A percentile compares a stretch with the other conserved stretches of the same genome.
Conservation (phyloP, 2,329 filamentous ascomycete species). For the Chrysosporium queenslandicum region DNA sequence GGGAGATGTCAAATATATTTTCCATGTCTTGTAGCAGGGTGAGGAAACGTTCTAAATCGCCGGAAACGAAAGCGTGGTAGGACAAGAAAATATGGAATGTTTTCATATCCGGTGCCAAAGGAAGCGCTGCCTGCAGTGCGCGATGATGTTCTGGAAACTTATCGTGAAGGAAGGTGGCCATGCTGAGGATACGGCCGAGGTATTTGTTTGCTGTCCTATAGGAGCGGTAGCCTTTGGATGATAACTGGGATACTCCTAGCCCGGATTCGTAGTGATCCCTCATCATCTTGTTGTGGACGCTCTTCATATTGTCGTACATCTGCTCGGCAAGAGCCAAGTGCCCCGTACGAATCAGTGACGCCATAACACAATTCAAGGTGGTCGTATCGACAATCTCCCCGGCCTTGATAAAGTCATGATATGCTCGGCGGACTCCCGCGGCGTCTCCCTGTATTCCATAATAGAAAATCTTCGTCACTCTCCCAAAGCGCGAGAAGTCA, state of each 20-base stretch:
- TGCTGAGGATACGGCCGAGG: slow-evolving; percentile 42
- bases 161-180: slow-evolving; percentile 35
- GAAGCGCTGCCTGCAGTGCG: slow-evolving; percentile 54
- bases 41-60: slow-evolving; percentile 61
- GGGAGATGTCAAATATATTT: slow-evolving; percentile 51
- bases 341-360: slow-evolving; percentile 62
- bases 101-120: slow-evolving; percentile 61
- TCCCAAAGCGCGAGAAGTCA: slow-evolving; percentile 64
- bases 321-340: slow-evolving; percentile 68
- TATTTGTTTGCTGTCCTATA: slow-evolving; percentile 33
- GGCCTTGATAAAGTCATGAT: slow-evolving; percentile 69
- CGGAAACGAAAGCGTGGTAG: slow-evolving; percentile 58
- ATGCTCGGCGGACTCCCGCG: slow-evolving; percentile 63
- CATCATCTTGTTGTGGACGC: slow-evolving; percentile 39
- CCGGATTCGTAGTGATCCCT: slow-evolving; percentile 20
- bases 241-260: slow-evolving; percentile 20
- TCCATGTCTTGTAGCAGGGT: slow-evolving; percentile 71
- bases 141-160: slow-evolving; percentile 48
- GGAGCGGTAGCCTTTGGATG: slow-evolving; percentile 27
- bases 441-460: slow-evolving; percentile 67
- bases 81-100: slow-evolving; percentile 74
- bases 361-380: slow-evolving; percentile 77
- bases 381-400: slow-evolving; percentile 83
- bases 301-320: slow-evolving; percentile 78
- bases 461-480: slow-evolving; percentile 73